phyloP scores from a whole-genome alignment of 2,329 filamentous ascomycete species.

The Rutstroemia sydowiana region DNA sequence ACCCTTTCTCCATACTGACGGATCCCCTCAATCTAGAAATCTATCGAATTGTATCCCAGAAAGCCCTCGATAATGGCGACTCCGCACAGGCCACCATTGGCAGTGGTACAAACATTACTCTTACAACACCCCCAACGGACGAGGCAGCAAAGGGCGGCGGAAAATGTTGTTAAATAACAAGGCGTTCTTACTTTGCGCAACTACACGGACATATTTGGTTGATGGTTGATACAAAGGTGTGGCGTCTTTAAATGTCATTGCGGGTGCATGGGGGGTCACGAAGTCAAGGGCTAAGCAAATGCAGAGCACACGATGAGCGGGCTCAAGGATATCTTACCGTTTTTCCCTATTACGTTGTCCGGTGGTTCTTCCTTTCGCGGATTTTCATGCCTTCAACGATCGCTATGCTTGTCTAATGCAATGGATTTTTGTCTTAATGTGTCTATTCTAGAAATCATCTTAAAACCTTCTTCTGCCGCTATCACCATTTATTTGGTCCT shows the following conservation, averaged over 20 bases:
- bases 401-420: slow-evolving; percentile 16
- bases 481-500: slow-evolving; percentile 13
- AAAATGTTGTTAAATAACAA: slow-evolving; percentile 64
- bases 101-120: slow-evolving; percentile 74
- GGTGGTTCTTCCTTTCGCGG: slow-evolving; percentile 15
- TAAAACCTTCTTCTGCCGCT: slow-evolving; percentile 14
- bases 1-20: slow-evolving; percentile 6
- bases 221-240: slow-evolving; percentile 21
- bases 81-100: slow-evolving; percentile 71
- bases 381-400: slow-evolving; percentile 23
- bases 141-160: slow-evolving; percentile 61
- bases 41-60: slow-evolving; percentile 97
- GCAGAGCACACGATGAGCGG: slow-evolving; percentile 10
- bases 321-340: slow-evolving; percentile 9
- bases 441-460: slow-evolving; percentile 3
- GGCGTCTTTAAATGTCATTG: slow-evolving; percentile 16
- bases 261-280: slow-evolving; percentile 15
- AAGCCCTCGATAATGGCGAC: slow-evolving; percentile 88
- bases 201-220: slow-evolving; percentile 15
- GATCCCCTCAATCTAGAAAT: slow-evolving; percentile 61
- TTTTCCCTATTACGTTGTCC: slow-evolving; percentile 13
- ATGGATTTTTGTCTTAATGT: slow-evolving; percentile 10
- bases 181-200: slow-evolving; percentile 11
- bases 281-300: slow-evolving; percentile 11
- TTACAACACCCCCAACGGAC: slow-evolving; percentile 78